Conservation (phyloP, 768 basidiomycete species). For the Leucocoprinus leucothites region DNA sequence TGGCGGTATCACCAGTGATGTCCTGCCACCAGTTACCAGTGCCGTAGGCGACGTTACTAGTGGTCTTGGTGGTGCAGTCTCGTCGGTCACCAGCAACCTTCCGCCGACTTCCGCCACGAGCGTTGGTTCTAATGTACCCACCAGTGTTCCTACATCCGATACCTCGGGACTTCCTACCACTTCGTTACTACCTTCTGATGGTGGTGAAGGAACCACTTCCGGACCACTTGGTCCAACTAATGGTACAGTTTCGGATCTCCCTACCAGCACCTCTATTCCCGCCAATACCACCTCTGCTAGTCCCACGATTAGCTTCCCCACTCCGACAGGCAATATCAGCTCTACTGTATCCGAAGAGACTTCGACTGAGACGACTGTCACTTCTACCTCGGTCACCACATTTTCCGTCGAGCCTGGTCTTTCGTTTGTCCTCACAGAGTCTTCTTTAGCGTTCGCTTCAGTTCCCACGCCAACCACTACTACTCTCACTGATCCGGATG, state of each 20-base stretch:
- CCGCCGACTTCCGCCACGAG: neutral
- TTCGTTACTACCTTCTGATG: too few species aligned
- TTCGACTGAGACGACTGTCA: slow-evolving; percentile 6
- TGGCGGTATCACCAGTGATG: neutral
- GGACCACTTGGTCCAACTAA: neutral
- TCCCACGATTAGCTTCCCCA: slow-evolving; percentile 19
- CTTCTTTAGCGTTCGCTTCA: slow-evolving; percentile 37
- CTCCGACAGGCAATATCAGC: slow-evolving; percentile 5
- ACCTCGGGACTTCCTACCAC: too few species aligned
- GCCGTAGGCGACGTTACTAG: neutral
- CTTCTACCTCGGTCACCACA: slow-evolving; percentile 18
- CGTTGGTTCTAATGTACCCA: neutral
- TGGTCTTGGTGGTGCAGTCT: neutral
- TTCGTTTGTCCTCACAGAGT: slow-evolving; percentile 42
- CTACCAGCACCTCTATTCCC: neutral
- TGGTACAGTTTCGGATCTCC: neutral
- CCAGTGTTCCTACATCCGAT: neutral
- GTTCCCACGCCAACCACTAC: slow-evolving; percentile 24
- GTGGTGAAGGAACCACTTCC: neutral
- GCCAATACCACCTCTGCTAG: neutral
- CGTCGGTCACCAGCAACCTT: neutral
- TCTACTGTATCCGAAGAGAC: neutral
- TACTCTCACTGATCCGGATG: slow-evolving; percentile 40
- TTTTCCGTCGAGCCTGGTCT: slow-evolving; percentile 37
- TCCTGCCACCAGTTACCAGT: neutral